Conservation (phyloP, 2,329 filamentous ascomycete genomes). For the Cryphonectria japonica region DNA sequence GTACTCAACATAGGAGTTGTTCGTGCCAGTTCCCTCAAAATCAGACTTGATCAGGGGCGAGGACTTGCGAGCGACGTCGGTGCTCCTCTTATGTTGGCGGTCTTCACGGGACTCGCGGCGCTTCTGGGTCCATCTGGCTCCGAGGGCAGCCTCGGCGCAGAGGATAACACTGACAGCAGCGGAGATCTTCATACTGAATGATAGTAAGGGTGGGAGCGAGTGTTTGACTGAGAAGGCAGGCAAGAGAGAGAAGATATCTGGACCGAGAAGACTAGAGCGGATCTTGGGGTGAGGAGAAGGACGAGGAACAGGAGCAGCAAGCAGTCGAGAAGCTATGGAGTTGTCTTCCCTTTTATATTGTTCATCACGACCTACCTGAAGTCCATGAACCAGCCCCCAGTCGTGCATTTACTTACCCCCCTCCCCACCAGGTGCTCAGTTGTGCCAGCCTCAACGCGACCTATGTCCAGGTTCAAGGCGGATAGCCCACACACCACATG, state of each 20-base stretch:
- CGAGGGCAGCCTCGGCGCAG: conserved; percentile 45
- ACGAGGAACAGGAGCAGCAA: background rate
- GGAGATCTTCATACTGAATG: conserved; percentile 52
- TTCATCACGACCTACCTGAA: background rate
- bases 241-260: background rate
- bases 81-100: conserved; percentile 16
- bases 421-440: background rate
- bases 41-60: conserved; percentile 21
- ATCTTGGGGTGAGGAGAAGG: background rate
- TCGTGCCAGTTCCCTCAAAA: background rate
- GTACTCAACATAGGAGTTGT: conserved; percentile 25
- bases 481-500: background rate
- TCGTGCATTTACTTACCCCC: background rate
- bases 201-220: background rate
- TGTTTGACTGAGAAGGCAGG: background rate
- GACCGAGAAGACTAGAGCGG: background rate
- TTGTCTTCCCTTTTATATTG: conserved; percentile 6
- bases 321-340: background rate
- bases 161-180: conserved; percentile 41
- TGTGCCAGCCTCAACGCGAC: background rate
- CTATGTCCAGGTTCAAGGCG: too few relatives aligned
- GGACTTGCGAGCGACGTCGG: background rate
- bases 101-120: conserved; percentile 40
- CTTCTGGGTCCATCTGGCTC: conserved; percentile 48
- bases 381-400: background rate